Conservation (phyloP, 1,139 yeast genomes). For the Kodamaea derodonti region DNA sequence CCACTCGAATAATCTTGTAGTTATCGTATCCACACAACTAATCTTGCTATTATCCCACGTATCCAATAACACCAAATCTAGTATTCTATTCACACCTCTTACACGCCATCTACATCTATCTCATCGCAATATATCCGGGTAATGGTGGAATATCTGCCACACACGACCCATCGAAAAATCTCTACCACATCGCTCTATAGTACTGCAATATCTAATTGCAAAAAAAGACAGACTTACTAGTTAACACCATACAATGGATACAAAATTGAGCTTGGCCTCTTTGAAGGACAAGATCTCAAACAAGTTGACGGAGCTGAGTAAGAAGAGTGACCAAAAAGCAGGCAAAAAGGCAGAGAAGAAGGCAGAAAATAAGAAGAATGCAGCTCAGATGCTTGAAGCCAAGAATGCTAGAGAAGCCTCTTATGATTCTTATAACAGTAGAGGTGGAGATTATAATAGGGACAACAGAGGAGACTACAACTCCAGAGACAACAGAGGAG, state of each 20-base stretch:
- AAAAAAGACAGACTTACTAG: background rate
- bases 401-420: slow-evolving; percentile 7
- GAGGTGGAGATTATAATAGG: slow-evolving; percentile 1
- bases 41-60: too few relatives aligned
- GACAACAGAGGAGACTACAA: background rate
- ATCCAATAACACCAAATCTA: too few relatives aligned
- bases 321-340: slow-evolving; percentile 21
- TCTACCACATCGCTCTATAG: background rate
- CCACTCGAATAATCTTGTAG: too few relatives aligned
- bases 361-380: slow-evolving; percentile 5
- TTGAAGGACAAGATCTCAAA: slow-evolving; percentile 55
- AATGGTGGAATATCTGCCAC: background rate
- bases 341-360: slow-evolving; percentile 19
- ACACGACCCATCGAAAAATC: background rate
- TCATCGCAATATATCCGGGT: too few relatives aligned
- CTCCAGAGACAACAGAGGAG: slow-evolving; percentile 6
- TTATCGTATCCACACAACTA: too few relatives aligned
- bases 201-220: background rate
- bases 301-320: slow-evolving; percentile 27
- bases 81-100: too few relatives aligned
- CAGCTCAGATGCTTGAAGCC: slow-evolving; percentile 1
- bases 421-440: slow-evolving; percentile 7
- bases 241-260: slow-evolving; percentile 22
- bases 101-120: too few relatives aligned
- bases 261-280: slow-evolving; percentile 44